phyloP scores from a whole-genome alignment of 495 filamentous ascomycete genomes.

The Elaphomyces granulatus region DNA sequence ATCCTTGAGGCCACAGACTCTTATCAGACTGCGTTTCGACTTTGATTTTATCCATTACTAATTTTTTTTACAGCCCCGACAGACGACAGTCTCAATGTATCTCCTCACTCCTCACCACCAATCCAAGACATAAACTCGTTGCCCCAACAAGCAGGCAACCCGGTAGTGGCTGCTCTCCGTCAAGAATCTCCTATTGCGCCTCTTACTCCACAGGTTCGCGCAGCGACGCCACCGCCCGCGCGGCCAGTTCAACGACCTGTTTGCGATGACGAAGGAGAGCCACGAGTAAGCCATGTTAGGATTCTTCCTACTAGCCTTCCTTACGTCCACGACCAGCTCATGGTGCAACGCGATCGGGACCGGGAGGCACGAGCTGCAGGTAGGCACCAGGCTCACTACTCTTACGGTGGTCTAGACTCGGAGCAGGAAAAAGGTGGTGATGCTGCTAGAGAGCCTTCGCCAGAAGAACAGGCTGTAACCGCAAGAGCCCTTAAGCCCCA shows the following conservation, averaged over 20 bases:
- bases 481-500: slow-evolving; percentile 68
- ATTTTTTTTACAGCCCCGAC: slow-evolving; percentile 22
- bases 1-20: no score
- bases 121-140: slow-evolving; percentile 8
- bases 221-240: slow-evolving; percentile 3
- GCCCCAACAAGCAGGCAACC: slow-evolving; percentile 12
- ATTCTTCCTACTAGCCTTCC: slow-evolving; percentile 83
- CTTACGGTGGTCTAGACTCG: slow-evolving; percentile 16
- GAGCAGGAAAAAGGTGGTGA: slow-evolving; percentile 34
- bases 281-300: slow-evolving; percentile 61
- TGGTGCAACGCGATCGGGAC: slow-evolving; percentile 52
- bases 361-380: slow-evolving; percentile 19
- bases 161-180: slow-evolving; percentile 11
- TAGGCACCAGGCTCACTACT: slow-evolving; percentile 15
- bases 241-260: not conserved
- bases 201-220: slow-evolving; percentile 2
- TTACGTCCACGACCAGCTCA: slow-evolving; percentile 75
- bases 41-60: slow-evolving; percentile 6
- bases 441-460: slow-evolving; percentile 36
- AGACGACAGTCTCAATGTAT: slow-evolving; percentile 26
- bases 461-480: slow-evolving; percentile 62
- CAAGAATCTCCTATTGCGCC: slow-evolving; percentile 12
- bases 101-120: slow-evolving; percentile 14
- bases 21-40: not conserved
- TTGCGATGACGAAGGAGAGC: slow-evolving; percentile 16